Evolutionary conservation across 2,329 filamentous ascomycete genomes (phyloP).

Genomic region (Colletotrichum sp.): DNA sequence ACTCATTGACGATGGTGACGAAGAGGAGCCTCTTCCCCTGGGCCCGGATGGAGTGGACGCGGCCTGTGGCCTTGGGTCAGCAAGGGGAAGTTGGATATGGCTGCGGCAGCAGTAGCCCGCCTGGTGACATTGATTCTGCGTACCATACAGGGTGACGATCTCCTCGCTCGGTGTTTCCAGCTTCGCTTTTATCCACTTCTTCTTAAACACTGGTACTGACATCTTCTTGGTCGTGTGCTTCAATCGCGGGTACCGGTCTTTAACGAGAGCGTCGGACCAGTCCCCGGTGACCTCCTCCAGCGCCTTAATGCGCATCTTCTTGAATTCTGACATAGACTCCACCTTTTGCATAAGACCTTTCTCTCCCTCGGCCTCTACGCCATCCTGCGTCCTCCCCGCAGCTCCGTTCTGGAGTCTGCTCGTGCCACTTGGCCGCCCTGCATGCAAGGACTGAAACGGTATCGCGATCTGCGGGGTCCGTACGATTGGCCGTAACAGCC

Average conservation of each 20-base stretch:
- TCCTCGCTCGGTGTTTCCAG: not conserved
- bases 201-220: slow-evolving; percentile 20
- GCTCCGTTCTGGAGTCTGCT: slow-evolving; percentile 9
- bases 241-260: slow-evolving; percentile 21
- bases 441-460: slow-evolving; percentile 8
- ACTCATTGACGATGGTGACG: slow-evolving; percentile 78
- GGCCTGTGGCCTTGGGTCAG: slow-evolving; percentile 56
- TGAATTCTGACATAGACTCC: slow-evolving; percentile 9
- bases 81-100: not conserved
- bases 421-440: slow-evolving; percentile 3
- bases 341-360: not conserved
- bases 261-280: not conserved
- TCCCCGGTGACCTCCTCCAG: slow-evolving; percentile 1
- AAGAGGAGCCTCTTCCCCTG: slow-evolving; percentile 84
- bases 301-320: slow-evolving; percentile 11
- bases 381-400: not conserved
- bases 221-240: slow-evolving; percentile 6
- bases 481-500: slow-evolving; percentile 28
- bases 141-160: slow-evolving; percentile 30
- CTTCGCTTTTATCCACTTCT: not conserved
- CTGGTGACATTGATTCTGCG: slow-evolving; percentile 13
- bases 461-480: slow-evolving; percentile 16
- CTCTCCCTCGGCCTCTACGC: not conserved
- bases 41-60: slow-evolving; percentile 73
- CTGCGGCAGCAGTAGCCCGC: not conserved